Evolutionary conservation across 1,139 yeast species (phyloP).

Genomic region (Saccharomyces hybrid): DNA sequence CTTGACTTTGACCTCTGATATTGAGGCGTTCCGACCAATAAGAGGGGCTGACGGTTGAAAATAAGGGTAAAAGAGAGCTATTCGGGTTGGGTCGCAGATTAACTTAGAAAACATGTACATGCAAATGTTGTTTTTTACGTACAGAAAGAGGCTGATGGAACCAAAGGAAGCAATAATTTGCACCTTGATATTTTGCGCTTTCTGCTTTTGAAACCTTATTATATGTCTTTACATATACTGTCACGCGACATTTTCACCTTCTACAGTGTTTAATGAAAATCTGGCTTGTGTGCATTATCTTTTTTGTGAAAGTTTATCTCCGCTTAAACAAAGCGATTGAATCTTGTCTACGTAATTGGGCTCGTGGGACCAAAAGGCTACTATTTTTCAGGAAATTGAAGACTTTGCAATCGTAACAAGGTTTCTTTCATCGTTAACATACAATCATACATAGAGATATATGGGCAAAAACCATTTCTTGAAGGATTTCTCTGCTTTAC

Average conservation of each 20-base stretch:
- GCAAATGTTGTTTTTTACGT: background rate
- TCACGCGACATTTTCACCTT: background rate
- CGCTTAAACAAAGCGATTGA: background rate
- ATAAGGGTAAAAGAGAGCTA: background rate
- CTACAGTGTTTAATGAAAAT: background rate
- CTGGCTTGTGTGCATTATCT: constrained; percentile 2
- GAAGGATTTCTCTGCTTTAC: background rate
- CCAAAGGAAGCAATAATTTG: background rate
- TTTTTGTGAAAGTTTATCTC: constrained; percentile 6
- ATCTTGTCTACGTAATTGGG: background rate
- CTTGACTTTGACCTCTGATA: background rate
- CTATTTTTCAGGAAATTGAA: background rate
- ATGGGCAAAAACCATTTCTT: background rate
- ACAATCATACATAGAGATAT: background rate
- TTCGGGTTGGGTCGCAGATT: background rate
- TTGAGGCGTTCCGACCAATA: background rate
- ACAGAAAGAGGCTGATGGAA: background rate
- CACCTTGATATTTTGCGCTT: background rate
- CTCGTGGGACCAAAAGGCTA: background rate
- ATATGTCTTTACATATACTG: background rate
- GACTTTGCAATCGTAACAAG: background rate
- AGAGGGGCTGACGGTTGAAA: background rate
- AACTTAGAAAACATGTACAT: background rate
- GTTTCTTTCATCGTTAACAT: background rate
- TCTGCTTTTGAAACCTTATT: background rate